phyloP scores from a whole-genome alignment of 495 filamentous ascomycete genomes.

The Hypoxylon intermedium region DNA sequence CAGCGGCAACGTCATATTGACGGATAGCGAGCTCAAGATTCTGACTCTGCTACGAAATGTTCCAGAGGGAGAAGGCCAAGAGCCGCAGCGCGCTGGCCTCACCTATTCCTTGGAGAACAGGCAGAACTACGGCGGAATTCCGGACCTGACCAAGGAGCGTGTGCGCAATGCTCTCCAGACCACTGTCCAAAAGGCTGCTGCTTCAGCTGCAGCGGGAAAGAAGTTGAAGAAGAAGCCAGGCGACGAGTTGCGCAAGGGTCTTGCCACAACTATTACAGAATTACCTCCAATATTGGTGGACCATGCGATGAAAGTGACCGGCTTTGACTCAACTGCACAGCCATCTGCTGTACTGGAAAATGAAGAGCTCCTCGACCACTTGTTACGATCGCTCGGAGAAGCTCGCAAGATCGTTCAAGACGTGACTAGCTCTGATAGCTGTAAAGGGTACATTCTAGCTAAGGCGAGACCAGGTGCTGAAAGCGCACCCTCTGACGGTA shows the following conservation, averaged over 20 bases:
- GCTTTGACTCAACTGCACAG: constrained; percentile 69
- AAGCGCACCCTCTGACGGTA: constrained; percentile 44
- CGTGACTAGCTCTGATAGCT: constrained; percentile 63
- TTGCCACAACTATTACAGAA: constrained; percentile 84
- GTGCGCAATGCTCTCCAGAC: constrained; percentile 72
- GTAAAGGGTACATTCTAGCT: constrained; percentile 88
- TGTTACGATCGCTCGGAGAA: constrained; percentile 70
- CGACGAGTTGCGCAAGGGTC: constrained; percentile 76
- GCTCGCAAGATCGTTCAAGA: constrained; percentile 68
- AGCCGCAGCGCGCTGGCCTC: constrained; percentile 76
- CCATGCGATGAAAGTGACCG: constrained; percentile 74
- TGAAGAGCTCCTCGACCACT: constrained; percentile 65
- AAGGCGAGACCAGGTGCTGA: constrained; percentile 58
- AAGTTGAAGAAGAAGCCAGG: constrained; percentile 77
- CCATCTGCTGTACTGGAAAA: constrained; percentile 72
- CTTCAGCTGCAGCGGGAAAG: constrained; percentile 59
- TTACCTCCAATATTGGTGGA: constrained; percentile 86
- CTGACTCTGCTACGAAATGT: constrained; percentile 83
- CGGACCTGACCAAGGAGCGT: constrained; percentile 74
- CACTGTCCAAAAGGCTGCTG: constrained; percentile 61
- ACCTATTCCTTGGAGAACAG: constrained; percentile 81
- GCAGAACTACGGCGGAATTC: constrained; percentile 79
- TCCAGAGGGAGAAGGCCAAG: constrained; percentile 70
- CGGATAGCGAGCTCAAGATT: constrained; percentile 79
- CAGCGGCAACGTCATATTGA: constrained; percentile 89